Evolutionary conservation across 495 filamentous ascomycete genomes (phyloP).

Genomic region (Staphylotrichum tortipilum): DNA sequence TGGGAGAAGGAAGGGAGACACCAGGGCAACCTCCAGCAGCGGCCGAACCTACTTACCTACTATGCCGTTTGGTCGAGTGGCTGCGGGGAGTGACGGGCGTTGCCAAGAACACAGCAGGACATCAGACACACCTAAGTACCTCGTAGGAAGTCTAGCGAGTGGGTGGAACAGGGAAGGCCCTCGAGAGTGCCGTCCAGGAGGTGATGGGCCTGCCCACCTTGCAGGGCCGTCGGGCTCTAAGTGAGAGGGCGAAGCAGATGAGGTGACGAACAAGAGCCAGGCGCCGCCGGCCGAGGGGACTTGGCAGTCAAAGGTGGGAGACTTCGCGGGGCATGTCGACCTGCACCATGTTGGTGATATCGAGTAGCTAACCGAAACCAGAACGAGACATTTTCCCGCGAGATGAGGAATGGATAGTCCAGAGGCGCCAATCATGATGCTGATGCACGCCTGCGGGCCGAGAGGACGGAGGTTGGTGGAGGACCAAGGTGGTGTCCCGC

Average conservation of each 20-base stretch:
- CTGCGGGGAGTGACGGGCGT: not conserved
- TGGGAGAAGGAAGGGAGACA: no score
- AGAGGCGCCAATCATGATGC: not conserved
- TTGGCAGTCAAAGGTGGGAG: not conserved
- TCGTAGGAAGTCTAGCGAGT: no score
- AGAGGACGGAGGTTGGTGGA: no score
- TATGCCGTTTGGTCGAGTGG: no score
- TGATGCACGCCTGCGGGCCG: not conserved
- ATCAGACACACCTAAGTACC: not conserved
- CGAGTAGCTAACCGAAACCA: not conserved
- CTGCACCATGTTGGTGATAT: conserved; percentile 1
- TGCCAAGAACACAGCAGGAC: not conserved
- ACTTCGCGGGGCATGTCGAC: not conserved
- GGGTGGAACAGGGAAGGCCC: not conserved
- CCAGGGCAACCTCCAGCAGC: not conserved
- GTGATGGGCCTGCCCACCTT: not conserved
- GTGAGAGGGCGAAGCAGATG: not conserved
- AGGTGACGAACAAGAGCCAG: not conserved
- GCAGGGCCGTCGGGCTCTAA: not conserved
- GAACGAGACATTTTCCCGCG: not conserved
- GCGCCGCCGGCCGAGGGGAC: not conserved
- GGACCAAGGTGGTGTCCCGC: no score
- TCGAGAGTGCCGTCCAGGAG: not conserved
- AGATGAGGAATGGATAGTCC: not conserved
- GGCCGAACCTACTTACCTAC: not conserved